phyloP scores from a whole-genome alignment of 140 eudicot genomes.

The Erigeron philadelphicus region DNA sequence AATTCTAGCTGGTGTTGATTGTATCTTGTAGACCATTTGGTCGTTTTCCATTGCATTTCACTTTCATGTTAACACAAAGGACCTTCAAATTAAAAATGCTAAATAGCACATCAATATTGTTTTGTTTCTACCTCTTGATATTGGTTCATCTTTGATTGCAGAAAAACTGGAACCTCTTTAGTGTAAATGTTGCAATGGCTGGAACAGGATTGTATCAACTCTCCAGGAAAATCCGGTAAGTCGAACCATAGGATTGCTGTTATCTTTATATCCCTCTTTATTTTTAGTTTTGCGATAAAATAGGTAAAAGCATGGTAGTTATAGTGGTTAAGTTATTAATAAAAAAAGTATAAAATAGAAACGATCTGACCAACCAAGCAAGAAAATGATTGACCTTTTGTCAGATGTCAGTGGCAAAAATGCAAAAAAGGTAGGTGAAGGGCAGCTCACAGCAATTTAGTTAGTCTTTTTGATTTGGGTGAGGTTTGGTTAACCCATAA shows the following conservation, averaged over 20 bases:
- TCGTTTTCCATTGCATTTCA: too few relatives aligned
- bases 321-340: too few relatives aligned
- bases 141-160: constrained; percentile 37
- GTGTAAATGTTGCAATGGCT: constrained; percentile 90
- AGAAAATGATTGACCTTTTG: constrained; percentile 1
- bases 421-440: too few relatives aligned
- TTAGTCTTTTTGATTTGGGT: too few relatives aligned
- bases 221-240: constrained; percentile 71
- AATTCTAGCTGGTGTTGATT: too few relatives aligned
- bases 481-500: too few relatives aligned
- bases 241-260: constrained; percentile 10
- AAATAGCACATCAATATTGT: constrained; percentile 4
- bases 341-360: neutral
- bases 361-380: constrained; percentile 5
- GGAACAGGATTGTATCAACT: constrained; percentile 90
- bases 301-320: neutral
- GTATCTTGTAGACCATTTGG: too few relatives aligned
- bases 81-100: neutral
- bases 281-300: too few relatives aligned
- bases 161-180: constrained; percentile 97
- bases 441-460: too few relatives aligned
- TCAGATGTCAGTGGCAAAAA: neutral
- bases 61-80: too few relatives aligned
- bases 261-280: too few relatives aligned
- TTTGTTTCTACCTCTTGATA: constrained; percentile 12